phyloP scores from a whole-genome alignment of 2,329 filamentous ascomycete genomes.

The Allantophomopsis lycopodina region DNA sequence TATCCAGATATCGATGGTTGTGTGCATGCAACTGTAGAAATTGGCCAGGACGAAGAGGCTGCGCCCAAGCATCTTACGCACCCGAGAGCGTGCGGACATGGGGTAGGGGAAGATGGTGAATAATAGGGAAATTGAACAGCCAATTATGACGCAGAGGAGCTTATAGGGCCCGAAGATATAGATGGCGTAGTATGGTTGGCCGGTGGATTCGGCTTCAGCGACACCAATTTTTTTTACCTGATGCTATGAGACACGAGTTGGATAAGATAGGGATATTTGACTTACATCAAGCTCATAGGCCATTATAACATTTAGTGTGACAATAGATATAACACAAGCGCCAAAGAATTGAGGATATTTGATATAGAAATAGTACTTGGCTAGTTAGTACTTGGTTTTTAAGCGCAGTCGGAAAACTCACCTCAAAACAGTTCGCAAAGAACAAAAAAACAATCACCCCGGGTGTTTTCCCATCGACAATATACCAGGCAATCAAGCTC shows the following conservation, averaged over 20 bases:
- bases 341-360: constrained; percentile 50
- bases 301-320: constrained; percentile 44
- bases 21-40: constrained; percentile 57
- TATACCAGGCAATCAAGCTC: constrained; percentile 56
- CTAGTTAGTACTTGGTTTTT: constrained; percentile 2
- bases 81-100: constrained; percentile 52
- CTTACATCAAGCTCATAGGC: constrained; percentile 23
- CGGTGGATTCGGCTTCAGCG: constrained; percentile 34
- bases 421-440: constrained; percentile 41
- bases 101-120: constrained; percentile 66
- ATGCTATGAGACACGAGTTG: no score
- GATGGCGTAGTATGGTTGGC: constrained; percentile 54
- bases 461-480: constrained; percentile 42
- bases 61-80: constrained; percentile 51
- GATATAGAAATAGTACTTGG: constrained; percentile 40
- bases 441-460: constrained; percentile 56
- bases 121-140: constrained; percentile 54
- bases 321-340: constrained; percentile 39
- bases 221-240: constrained; percentile 51
- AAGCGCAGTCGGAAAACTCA: constrained; percentile 12
- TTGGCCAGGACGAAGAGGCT: constrained; percentile 60
- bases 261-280: constrained; percentile 19
- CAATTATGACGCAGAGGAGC: constrained; percentile 48
- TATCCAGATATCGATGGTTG: constrained; percentile 39
- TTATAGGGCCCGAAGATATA: constrained; percentile 57